phyloP scores from a whole-genome alignment of 306 rosid genomes.

The Quercus bicolor region DNA sequence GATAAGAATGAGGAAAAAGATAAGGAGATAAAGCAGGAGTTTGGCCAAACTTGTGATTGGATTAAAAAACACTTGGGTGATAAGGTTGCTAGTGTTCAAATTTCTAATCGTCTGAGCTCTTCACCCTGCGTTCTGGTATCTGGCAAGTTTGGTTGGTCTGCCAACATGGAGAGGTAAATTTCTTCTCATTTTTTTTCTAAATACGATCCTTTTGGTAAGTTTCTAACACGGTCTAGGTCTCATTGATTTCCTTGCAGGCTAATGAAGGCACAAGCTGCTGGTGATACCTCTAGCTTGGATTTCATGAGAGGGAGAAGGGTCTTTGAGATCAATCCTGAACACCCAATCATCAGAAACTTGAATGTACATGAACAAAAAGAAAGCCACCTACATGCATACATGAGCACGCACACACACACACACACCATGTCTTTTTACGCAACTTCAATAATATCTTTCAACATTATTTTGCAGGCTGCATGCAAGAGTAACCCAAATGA shows the following conservation, averaged over 20 bases:
- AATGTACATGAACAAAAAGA: conserved; percentile 48
- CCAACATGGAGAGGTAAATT: conserved; percentile 91
- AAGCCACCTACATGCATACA: neutral
- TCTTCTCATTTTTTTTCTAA: conserved; percentile 5
- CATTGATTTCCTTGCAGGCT: conserved; percentile 47
- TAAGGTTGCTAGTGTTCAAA: conserved; percentile 88
- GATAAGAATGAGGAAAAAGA: conserved; percentile 90
- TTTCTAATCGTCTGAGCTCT: conserved; percentile 83
- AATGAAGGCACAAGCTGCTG: conserved; percentile 87
- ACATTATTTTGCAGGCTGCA: conserved; percentile 59
- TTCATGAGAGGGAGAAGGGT: conserved; percentile 98
- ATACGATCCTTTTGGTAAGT: conserved; percentile 1
- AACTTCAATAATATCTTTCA: conserved; percentile 5
- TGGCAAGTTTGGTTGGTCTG: conserved; percentile 99
- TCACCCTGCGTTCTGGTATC: conserved; percentile 95
- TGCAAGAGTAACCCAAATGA: conserved; percentile 66
- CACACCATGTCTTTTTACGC: neutral
- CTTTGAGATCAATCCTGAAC: conserved; percentile 90
- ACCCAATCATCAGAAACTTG: conserved; percentile 74
- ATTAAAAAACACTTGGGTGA: conserved; percentile 87
- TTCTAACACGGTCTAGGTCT: neutral
- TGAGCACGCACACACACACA: no score
- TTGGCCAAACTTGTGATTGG: conserved; percentile 87
- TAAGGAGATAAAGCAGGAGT: conserved; percentile 84
- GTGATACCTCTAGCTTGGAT: conserved; percentile 85